Evolutionary conservation across 2,329 filamentous ascomycete species (phyloP).

Genomic region (Malbranchea cinnamomea): DNA sequence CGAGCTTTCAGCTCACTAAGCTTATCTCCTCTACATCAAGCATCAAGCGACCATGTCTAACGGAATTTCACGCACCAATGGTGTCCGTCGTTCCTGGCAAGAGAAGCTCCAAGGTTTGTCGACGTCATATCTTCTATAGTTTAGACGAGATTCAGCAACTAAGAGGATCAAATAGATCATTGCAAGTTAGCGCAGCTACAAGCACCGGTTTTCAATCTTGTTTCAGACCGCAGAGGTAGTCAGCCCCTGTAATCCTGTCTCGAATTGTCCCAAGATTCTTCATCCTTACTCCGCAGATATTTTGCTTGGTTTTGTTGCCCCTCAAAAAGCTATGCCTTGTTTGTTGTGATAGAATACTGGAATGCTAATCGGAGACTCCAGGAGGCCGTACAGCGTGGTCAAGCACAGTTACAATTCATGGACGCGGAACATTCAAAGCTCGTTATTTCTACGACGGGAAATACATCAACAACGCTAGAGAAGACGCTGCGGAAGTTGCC

Average conservation of each 20-base stretch:
- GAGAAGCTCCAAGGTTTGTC: slow-evolving; percentile 40
- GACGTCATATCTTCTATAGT: slow-evolving; percentile 8
- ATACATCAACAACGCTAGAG: slow-evolving; percentile 72
- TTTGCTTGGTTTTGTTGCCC: slow-evolving; percentile 21
- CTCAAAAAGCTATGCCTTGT: slow-evolving; percentile 10
- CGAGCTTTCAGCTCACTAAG: too few relatives aligned
- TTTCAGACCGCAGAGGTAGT: slow-evolving; percentile 60
- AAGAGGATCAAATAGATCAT: too few relatives aligned
- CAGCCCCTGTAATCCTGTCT: slow-evolving; percentile 12
- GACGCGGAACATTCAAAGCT: slow-evolving; percentile 49
- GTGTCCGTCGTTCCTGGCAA: slow-evolving; percentile 33
- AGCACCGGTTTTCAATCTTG: slow-evolving; percentile 50
- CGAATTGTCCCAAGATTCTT: slow-evolving; percentile 5
- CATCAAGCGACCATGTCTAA: too few relatives aligned
- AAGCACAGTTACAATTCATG: slow-evolving; percentile 58
- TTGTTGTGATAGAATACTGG: slow-evolving; percentile 11
- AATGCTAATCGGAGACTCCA: slow-evolving; percentile 8
- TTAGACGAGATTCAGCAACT: slow-evolving; percentile 7
- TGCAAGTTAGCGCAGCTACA: slow-evolving; percentile 41
- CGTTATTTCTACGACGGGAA: slow-evolving; percentile 86
- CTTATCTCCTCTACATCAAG: slow-evolving; percentile 4
- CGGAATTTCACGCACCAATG: too few relatives aligned
- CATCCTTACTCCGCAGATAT: slow-evolving; percentile 14
- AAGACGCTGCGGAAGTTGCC: slow-evolving; percentile 81
- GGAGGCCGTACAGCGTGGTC: slow-evolving; percentile 73